Percentiles rank a stretch among this genome's conserved stretches.
These are phyloP conservation scores for Xylariaceae sp. DNA, from an alignment of 2,329 filamentous ascomycete genomes.

Conservation along the genomic window DNA sequence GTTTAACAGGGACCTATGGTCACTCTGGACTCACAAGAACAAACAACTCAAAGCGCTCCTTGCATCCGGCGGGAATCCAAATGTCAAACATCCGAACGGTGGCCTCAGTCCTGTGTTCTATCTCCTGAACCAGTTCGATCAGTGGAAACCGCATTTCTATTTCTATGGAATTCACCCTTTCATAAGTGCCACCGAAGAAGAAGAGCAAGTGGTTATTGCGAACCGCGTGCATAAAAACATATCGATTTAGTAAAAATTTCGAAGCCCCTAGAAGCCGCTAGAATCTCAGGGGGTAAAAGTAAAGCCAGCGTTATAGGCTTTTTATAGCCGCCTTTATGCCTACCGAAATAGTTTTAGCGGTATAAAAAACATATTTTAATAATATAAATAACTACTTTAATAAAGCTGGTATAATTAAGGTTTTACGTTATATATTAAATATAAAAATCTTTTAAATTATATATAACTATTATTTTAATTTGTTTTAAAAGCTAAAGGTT, in stretches of 20 bases:
- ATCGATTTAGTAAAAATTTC: too few relatives aligned
- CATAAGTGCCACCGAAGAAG: too few relatives aligned
- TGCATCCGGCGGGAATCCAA: slow-evolving; percentile 4
- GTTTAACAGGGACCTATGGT: slow-evolving; percentile 5
- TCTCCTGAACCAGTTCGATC: slow-evolving; percentile 1
- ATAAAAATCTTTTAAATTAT: background rate
- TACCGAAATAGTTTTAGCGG: too few relatives aligned
- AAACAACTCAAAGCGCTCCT: slow-evolving; percentile 10
- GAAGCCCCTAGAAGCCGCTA: too few relatives aligned
- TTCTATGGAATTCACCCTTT: background rate
- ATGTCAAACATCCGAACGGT: background rate
- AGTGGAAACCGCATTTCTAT: slow-evolving; percentile 1
- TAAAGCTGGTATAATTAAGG: background rate
- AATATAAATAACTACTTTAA: background rate
- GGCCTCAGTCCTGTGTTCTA: slow-evolving; percentile 4
- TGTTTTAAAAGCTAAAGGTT: background rate
- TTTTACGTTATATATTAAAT: background rate
- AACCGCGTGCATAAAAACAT: too few relatives aligned
- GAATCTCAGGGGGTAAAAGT: too few relatives aligned
- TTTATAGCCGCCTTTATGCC: too few relatives aligned
- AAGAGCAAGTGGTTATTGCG: too few relatives aligned
- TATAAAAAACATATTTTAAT: too few relatives aligned
- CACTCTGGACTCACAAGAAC: background rate
- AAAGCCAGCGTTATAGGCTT: too few relatives aligned
- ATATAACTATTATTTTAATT: background rate